phyloP scores from a whole-genome alignment of 768 basidiomycete species.

The Tylopilus sp. region DNA sequence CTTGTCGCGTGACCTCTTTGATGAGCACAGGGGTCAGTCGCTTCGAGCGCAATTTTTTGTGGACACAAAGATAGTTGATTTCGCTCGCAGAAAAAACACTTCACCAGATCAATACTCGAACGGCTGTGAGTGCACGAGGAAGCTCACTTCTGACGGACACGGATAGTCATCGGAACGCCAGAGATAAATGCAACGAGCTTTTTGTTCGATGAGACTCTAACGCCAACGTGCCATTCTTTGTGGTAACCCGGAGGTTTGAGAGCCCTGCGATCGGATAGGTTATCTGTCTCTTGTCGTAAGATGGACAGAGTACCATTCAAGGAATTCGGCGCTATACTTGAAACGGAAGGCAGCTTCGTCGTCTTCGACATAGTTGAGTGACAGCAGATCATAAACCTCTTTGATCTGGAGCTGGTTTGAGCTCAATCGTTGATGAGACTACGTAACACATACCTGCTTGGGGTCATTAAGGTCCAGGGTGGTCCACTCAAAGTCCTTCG shows the following conservation, averaged over 20 bases:
- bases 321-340: slow-evolving; percentile 91
- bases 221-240: slow-evolving; percentile 95
- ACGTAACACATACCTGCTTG: slow-evolving; percentile 50
- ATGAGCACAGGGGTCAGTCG: slow-evolving; percentile 94
- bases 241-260: slow-evolving; percentile 90
- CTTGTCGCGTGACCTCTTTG: slow-evolving; percentile 94
- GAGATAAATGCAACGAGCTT: slow-evolving; percentile 97
- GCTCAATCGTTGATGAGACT: not conserved
- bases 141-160: slow-evolving; percentile 80
- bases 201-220: slow-evolving; percentile 84
- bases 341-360: slow-evolving; percentile 95
- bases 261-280: slow-evolving; percentile 55
- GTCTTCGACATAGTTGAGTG: slow-evolving; percentile 95
- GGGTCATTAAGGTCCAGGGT: slow-evolving; percentile 75
- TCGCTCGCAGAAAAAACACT: slow-evolving; percentile 76
- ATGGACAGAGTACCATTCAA: slow-evolving; percentile 65
- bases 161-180: slow-evolving; percentile 81
- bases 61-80: slow-evolving; percentile 96
- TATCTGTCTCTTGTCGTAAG: not conserved
- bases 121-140: not conserved
- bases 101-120: slow-evolving; percentile 8
- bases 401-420: slow-evolving; percentile 52
- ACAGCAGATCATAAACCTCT: slow-evolving; percentile 90
- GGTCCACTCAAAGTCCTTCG: slow-evolving; percentile 92
- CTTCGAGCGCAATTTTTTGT: slow-evolving; percentile 96